These are phyloP conservation scores for Escallonia rubra DNA, from an alignment of 129 eudicot species.

Conservation along the genomic window DNA sequence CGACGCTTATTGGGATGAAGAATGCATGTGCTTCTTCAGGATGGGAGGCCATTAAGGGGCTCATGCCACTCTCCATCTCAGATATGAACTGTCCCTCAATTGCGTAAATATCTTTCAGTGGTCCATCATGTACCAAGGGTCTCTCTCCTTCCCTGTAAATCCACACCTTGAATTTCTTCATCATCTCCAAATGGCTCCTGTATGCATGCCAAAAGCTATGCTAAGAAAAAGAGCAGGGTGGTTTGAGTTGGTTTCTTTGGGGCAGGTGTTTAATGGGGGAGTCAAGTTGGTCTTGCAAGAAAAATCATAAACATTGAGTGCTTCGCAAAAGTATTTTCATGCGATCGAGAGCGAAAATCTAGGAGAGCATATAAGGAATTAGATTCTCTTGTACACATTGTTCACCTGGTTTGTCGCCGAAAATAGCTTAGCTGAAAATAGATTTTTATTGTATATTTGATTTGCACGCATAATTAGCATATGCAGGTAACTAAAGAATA, in stretches of 20 bases:
- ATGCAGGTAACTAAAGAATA: too few species aligned
- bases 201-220: not conserved
- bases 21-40: slow-evolving; percentile 12
- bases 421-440: too few species aligned
- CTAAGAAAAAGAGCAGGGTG: too few species aligned
- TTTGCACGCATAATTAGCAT: too few species aligned
- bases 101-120: slow-evolving; percentile 4
- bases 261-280: not conserved
- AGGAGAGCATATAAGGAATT: too few species aligned
- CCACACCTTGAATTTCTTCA: slow-evolving; percentile 14
- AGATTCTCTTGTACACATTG: too few species aligned
- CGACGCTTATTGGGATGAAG: slow-evolving; percentile 10
- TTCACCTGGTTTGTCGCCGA: too few species aligned
- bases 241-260: too few species aligned
- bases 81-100: slow-evolving; percentile 9
- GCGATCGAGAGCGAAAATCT: too few species aligned
- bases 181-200: slow-evolving; percentile 18
- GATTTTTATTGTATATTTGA: too few species aligned
- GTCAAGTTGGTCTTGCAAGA: not conserved
- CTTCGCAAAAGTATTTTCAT: too few species aligned
- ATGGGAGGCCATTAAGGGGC: not conserved
- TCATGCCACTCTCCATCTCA: not conserved
- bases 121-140: slow-evolving; percentile 6
- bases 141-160: slow-evolving; percentile 11
- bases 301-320: not conserved